Conservation (phyloP, 495 filamentous ascomycete species). For the Xylaria scruposa region DNA sequence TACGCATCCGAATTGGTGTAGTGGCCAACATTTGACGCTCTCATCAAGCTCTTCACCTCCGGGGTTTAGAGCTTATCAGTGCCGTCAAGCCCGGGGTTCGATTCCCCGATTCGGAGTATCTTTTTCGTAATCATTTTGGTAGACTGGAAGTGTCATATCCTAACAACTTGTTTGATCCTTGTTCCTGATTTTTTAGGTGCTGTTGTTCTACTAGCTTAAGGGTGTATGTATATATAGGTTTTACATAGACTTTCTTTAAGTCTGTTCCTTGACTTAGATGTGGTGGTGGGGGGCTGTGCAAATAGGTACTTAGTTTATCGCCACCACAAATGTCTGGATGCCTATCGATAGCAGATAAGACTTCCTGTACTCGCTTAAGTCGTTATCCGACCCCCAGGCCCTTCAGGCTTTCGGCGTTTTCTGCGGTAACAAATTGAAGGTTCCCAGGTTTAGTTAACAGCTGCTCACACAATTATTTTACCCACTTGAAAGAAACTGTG, state of each 20-base stretch:
- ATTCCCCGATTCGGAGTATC: conserved; percentile 47
- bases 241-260: no score
- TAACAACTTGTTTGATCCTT: no score
- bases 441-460: no score
- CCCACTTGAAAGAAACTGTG: conserved; percentile 18
- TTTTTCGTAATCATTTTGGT: not conserved
- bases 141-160: no score
- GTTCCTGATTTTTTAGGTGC: no score
- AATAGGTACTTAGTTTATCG: not conserved
- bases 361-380: conserved; percentile 15
- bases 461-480: conserved; percentile 17
- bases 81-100: conserved; percentile 48
- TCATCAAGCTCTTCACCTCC: no score
- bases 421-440: no score
- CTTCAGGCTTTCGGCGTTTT: not conserved
- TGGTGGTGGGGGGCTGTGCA: not conserved
- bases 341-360: conserved; percentile 24
- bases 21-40: conserved; percentile 47
- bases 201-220: not conserved
- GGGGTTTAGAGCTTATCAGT: not conserved
- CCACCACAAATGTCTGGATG: not conserved
- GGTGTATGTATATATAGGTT: not conserved
- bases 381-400: conserved; percentile 1
- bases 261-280: no score
- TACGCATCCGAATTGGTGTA: conserved; percentile 42